Evolutionary conservation across 108 stramenopile genomes (phyloP).

Genomic region (Discostella stelligeroides): DNA sequence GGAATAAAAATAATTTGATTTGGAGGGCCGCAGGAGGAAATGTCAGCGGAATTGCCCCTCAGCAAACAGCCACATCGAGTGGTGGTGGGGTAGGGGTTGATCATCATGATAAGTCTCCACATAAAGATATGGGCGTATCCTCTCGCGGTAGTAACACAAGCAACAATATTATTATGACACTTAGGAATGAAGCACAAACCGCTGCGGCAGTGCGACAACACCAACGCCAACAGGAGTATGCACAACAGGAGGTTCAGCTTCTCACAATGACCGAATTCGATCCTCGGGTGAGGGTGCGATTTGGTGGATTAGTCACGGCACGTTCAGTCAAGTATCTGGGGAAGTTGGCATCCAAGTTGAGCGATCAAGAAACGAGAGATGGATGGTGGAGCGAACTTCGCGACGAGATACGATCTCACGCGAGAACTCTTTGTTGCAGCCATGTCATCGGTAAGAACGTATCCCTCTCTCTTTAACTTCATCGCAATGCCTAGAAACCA

Average conservation of each 20-base stretch:
- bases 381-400: constrained; percentile 97
- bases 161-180: constrained; percentile 36
- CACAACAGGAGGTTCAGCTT: constrained; percentile 86
- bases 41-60: not conserved
- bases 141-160: not conserved
- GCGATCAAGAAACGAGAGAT: constrained; percentile 95
- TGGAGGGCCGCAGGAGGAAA: not conserved
- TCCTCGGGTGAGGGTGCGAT: constrained; percentile 81
- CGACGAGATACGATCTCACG: constrained; percentile 94
- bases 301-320: constrained; percentile 94
- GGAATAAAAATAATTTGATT: constrained; percentile 4
- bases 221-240: constrained; percentile 43
- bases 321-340: constrained; percentile 95
- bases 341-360: constrained; percentile 79
- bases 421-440: constrained; percentile 88
- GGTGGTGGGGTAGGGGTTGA: constrained; percentile 6
- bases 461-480: not conserved
- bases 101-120: constrained; percentile 36
- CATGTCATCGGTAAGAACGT: constrained; percentile 76
- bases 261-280: constrained; percentile 88
- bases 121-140: constrained; percentile 21
- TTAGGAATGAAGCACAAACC: constrained; percentile 36
- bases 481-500: not conserved
- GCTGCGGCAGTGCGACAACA: no score
- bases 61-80: constrained; percentile 7